A percentile compares a stretch with the other conserved stretches of the same genome.
Evolutionary conservation across 176 grass and related monocot genomes (phyloP).

Genomic region (Canna indica): DNA sequence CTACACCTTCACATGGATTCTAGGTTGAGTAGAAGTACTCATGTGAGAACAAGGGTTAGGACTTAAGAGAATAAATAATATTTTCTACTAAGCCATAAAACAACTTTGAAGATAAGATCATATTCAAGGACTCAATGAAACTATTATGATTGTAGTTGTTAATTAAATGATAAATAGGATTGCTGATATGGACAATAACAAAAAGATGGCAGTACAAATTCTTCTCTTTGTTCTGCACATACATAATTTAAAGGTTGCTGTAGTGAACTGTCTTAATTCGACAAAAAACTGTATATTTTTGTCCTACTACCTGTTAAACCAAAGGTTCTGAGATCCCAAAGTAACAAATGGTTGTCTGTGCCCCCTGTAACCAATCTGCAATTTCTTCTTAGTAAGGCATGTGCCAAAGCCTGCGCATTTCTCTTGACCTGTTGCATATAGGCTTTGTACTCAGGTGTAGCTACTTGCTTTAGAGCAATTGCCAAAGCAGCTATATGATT

Average conservation of each 20-base stretch:
- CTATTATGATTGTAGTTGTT: too few relatives aligned
- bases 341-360: slow-evolving; percentile 66
- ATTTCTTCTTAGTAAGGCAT: slow-evolving; percentile 50
- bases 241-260: background rate
- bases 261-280: background rate
- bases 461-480: slow-evolving; percentile 53
- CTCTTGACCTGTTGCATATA: slow-evolving; percentile 67
- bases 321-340: slow-evolving; percentile 73
- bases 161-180: too few relatives aligned
- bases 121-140: background rate
- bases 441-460: slow-evolving; percentile 47
- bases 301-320: slow-evolving; percentile 45
- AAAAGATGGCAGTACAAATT: too few relatives aligned
- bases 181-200: too few relatives aligned
- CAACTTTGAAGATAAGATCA: too few relatives aligned
- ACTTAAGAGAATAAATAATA: background rate
- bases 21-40: too few relatives aligned
- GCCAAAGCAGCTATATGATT: slow-evolving; percentile 62
- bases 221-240: background rate
- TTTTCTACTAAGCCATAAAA: too few relatives aligned
- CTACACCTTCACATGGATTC: too few relatives aligned
- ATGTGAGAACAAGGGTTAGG: too few relatives aligned
- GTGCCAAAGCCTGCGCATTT: slow-evolving; percentile 54
- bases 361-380: slow-evolving; percentile 58
- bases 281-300: background rate